Evolutionary conservation across 768 basidiomycete genomes (phyloP), one percentile per base, ranked within the genome.

Genomic region (Rhizopogon vesiculosus): DNA sequence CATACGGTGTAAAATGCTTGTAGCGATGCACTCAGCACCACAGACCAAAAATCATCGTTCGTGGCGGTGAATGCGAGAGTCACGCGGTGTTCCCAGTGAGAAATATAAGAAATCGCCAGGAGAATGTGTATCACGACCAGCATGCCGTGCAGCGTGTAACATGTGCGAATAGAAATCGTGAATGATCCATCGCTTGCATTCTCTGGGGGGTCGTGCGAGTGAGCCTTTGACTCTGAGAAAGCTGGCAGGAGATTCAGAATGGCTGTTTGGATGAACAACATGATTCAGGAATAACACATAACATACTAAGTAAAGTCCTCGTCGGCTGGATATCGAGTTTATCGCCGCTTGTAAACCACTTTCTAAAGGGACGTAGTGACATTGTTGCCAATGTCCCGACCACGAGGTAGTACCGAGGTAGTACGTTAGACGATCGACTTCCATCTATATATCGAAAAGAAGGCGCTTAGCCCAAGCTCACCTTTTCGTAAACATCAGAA

Each of bases 41-140:
- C 44, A 28, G 52, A 5, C 52, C 46, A 48, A 48, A 53, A 22
- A 45, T 45, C 2, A 31, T 3, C 15, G 31, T 25, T 53, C 41
- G 12, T 44, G 7, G 29, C 3, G 6, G 43, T 53, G 18, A 46
- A 42, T 45, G 51, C 16, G 22, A 52, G 29, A 7, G 7, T 52
- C 15, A 12, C 16, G 16, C 16, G 25, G 22, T 52, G 42, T 28
- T 52, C 51, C 39, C 39, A 40, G 8, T 28, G 42, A 10, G 4
- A 28, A 8, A 48, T 48, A 52, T 48, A 48, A 35, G 3, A 22
- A 5, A 48, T 22, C 15, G 22, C 19, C 19, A 48, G 19, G 3
- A 48, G 4, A 5, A 59, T 13, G 29, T 63, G 57, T 15, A 63
- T 44, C 28, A 39, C 5, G 10, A 63, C 44, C 7, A 63, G 48